Percentiles rank a stretch among this genome's conserved stretches.
Conservation (phyloP, 75 land plant species). For the Sequoiadendron giganteum region DNA sequence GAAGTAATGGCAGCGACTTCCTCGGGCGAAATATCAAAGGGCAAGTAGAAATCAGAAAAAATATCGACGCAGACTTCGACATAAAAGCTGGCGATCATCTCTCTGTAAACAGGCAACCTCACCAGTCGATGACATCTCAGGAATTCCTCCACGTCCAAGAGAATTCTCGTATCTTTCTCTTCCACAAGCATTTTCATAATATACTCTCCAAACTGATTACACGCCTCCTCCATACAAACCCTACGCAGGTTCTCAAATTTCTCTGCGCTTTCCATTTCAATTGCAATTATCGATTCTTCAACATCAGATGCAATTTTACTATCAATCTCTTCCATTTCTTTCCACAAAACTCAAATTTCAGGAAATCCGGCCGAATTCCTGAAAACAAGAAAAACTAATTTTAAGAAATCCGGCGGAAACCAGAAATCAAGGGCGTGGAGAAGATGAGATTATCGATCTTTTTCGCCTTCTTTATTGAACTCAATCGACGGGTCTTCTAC, state of each 20-base stretch:
- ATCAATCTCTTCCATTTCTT: not conserved
- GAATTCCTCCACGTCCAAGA: conserved; percentile 64
- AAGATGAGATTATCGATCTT: too few relatives aligned
- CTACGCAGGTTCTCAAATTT: not conserved
- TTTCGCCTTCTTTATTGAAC: too few relatives aligned
- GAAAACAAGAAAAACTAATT: too few relatives aligned
- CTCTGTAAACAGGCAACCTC: conserved; percentile 46
- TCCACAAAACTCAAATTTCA: too few relatives aligned
- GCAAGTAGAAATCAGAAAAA: conserved; percentile 18
- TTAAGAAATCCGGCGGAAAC: too few relatives aligned
- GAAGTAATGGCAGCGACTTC: too few relatives aligned
- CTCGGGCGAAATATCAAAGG: too few relatives aligned
- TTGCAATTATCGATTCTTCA: not conserved
- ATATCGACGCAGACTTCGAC: conserved; percentile 60
- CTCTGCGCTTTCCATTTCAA: not conserved
- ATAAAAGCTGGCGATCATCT: conserved; percentile 51
- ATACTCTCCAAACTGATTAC: conserved; percentile 56
- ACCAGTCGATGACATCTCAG: conserved; percentile 45
- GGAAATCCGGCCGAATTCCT: too few relatives aligned
- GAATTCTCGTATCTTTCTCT: conserved; percentile 43
- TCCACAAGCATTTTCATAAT: conserved; percentile 59
- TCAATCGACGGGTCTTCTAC: too few relatives aligned
- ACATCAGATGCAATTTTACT: not conserved
- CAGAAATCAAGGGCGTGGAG: too few relatives aligned
- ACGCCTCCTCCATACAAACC: conserved; percentile 48